A percentile compares a stretch with the other conserved stretches of the same genome.
These are phyloP conservation scores for Chrysoporthe cubensis DNA, from an alignment of 2,329 filamentous ascomycete genomes.

Conservation along the genomic window DNA sequence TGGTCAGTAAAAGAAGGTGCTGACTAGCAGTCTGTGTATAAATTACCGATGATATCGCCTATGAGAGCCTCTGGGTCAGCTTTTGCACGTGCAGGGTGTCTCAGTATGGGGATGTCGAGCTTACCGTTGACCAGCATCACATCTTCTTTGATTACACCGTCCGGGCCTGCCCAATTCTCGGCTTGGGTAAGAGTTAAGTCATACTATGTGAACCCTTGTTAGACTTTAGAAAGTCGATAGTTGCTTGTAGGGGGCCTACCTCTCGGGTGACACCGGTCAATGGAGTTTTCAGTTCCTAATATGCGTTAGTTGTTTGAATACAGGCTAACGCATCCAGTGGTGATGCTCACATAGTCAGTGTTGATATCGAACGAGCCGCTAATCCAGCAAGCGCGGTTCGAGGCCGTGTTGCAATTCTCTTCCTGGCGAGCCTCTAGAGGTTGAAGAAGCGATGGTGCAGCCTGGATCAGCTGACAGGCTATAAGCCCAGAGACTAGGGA, in stretches of 20 bases:
- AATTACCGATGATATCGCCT: slow-evolving; percentile 26
- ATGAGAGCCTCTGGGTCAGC: slow-evolving; percentile 1
- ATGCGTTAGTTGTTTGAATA: neutral
- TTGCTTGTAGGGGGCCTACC: slow-evolving; percentile 21
- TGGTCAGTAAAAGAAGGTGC: slow-evolving; percentile 1
- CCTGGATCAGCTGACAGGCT: slow-evolving; percentile 17
- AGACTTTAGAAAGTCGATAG: neutral
- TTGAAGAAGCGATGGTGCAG: slow-evolving; percentile 18
- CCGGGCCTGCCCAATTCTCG: slow-evolving; percentile 36
- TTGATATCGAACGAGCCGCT: slow-evolving; percentile 35
- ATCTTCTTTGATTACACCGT: slow-evolving; percentile 36
- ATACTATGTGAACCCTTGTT: slow-evolving; percentile 30
- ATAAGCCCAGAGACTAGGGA: slow-evolving; percentile 23
- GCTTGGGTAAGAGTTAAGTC: slow-evolving; percentile 35
- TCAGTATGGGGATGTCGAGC: slow-evolving; percentile 4
- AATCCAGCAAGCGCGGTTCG: slow-evolving; percentile 37
- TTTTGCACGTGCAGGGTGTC: slow-evolving; percentile 13
- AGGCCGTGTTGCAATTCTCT: slow-evolving; percentile 34
- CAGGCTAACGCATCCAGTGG: neutral
- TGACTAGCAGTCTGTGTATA: neutral
- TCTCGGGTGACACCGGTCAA: slow-evolving; percentile 32
- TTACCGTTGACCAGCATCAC: slow-evolving; percentile 54
- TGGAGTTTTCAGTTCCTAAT: slow-evolving; percentile 31
- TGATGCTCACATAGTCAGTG: slow-evolving; percentile 33
- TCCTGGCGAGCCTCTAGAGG: slow-evolving; percentile 19